Evolutionary conservation across 129 eudicot genomes (phyloP), one percentile per base, ranked within the genome.

Genomic region (Escallonia herrerae): DNA sequence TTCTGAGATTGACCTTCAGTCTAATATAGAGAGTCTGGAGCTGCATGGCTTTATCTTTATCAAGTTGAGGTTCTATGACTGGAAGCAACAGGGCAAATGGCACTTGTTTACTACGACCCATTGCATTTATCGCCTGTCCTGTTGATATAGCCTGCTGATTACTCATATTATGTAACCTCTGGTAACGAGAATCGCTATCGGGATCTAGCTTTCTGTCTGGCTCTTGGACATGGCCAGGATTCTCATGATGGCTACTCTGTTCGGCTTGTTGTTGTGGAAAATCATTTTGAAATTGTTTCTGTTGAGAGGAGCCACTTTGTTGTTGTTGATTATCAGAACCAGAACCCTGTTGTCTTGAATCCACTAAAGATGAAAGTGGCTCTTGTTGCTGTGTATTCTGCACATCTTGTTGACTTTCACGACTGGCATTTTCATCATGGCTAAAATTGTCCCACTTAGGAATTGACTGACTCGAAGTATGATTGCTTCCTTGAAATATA

Each of bases 1-100:
- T 37, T 15, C 60, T 3, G 51, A 43, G 15, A 52, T 60, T 50
- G 64, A 91, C 97, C 86, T 78, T 86, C 41, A 87, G 72, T 73
- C 71, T 80, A 47, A 40, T 51, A 82, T 87, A 87, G 15, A 91
- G 79, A n/a, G 78, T 78, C 71, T 76, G 84, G 50, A 91, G 87
- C 64, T 91, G 97, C 91, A 79, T 73, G 57, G 95, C 88, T 70
- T 84, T 81, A 74, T 91, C 96, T 68, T 83, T 87, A 69, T 91
- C 96, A 64, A 91, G 89, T 67, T 83, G 91, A 22, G 95, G 95
- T 57, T 81, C 85, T 81, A 91, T 87, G 72, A 79, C 77, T 5
- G 97, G 96, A 50, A 91, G 85, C 80, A 87, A 59, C 80, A 76
- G 51, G 45, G 84, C 96, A 69, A 91, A 87, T 2, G 95, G 96